These are phyloP conservation scores for Amylostereum areolatum DNA, from an alignment of 1,284 basidiomycete genomes.

Conservation along the genomic window DNA sequence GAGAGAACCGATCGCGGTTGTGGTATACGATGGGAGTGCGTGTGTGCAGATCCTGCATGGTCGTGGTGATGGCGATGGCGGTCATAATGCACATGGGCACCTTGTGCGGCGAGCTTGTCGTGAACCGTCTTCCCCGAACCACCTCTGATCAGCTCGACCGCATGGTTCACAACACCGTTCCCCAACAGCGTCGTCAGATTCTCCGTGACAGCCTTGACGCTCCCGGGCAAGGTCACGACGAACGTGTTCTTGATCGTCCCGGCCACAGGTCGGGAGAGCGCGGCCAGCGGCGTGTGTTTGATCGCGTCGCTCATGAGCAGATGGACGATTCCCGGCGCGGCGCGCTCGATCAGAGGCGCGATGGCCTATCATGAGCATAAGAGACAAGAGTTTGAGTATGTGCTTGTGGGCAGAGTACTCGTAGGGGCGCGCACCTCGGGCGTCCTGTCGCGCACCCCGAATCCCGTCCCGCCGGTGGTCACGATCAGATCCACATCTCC, in stretches of 20 bases:
- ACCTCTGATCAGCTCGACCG: slow-evolving; percentile 70
- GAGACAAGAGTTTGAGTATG: slow-evolving; percentile 1
- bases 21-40: slow-evolving; percentile 40
- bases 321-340: slow-evolving; percentile 77
- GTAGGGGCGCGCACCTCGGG: slow-evolving; percentile 55
- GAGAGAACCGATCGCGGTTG: slow-evolving; percentile 51
- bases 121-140: slow-evolving; percentile 63
- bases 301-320: slow-evolving; percentile 66
- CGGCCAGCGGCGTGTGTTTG: slow-evolving; percentile 72
- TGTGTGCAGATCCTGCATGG: slow-evolving; percentile 25
- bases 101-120: slow-evolving; percentile 11
- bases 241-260: slow-evolving; percentile 67
- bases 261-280: slow-evolving; percentile 76
- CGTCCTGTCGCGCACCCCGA: slow-evolving; percentile 72
- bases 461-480: slow-evolving; percentile 85
- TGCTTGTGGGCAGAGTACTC: neutral
- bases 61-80: slow-evolving; percentile 37
- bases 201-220: slow-evolving; percentile 79
- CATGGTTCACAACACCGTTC: slow-evolving; percentile 58
- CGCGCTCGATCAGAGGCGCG: slow-evolving; percentile 62
- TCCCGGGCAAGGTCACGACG: slow-evolving; percentile 78
- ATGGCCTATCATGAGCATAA: slow-evolving; percentile 49
- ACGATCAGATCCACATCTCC: slow-evolving; percentile 63
- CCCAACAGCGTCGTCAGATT: slow-evolving; percentile 61
- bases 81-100: slow-evolving; percentile 14